Evolutionary conservation across 768 basidiomycete species (phyloP), one percentile per base, ranked within the genome.

Genomic region (Trametes cingulata): DNA sequence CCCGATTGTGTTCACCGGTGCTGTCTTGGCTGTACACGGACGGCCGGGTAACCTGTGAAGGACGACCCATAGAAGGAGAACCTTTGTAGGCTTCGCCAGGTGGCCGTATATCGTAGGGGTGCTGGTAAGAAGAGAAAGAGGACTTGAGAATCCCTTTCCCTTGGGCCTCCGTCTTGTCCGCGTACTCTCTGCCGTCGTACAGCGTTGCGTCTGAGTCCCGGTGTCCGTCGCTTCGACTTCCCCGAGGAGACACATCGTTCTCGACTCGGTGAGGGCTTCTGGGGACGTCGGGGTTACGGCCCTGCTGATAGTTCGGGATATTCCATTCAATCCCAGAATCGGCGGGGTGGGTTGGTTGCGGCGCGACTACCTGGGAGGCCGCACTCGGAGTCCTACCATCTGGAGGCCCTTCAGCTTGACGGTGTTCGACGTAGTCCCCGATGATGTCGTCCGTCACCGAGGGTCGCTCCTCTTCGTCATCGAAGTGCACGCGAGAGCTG

Each of bases 51-150:
- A 74, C 76, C 56, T 72, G 71, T 39, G 73, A 70, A 4, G 85
- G 86, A 3, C 81, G 77, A 19, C 73, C 73, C 35, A 86, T 83
- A 45, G 43, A 37, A 22, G 49, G 49, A 1, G 45, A 22, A 6
- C 51, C 58, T 13, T 51, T 25, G 25, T 83, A 81, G 3, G 75
- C 77, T 56, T 73, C 71, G 39, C 73, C 69, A 2, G 86, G 87
- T 2, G 84, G 77, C 17, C 73, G 74, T 41, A 89, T 85, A 46
- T 86, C 83, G 62, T 85, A 80, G 10, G 86, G 85, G 61, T 87
- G 85, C 49, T 78, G 74, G 72, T 84, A 82, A 3, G 85, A 84
- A 17, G 84, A 81, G 45, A 85, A 68, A 0, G 82, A 77, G 57
- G 76, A 82, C 67, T 73, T 78, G 60, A 73, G 69, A 54, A 78